Evolutionary conservation across 371 early-diverging fungal genomes (phyloP).

Genomic region (Capillidium heterosporum): DNA sequence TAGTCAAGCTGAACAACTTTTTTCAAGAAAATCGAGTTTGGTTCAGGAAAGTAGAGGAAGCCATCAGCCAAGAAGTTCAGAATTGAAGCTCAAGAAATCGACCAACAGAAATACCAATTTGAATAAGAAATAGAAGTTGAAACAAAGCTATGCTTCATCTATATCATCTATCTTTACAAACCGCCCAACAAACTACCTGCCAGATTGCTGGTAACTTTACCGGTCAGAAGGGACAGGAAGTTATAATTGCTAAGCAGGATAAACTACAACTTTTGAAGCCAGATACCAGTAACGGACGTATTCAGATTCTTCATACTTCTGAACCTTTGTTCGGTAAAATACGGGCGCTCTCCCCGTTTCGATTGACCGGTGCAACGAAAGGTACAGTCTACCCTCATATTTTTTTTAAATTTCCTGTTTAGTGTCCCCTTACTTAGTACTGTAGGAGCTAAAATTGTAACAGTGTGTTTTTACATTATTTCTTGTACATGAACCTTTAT

Average conservation of each 20-base stretch:
- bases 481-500: background rate
- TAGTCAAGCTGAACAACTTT: too few relatives aligned
- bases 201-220: conserved; percentile 84
- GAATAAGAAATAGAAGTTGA: too few relatives aligned
- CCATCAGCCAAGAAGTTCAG: too few relatives aligned
- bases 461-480: too few relatives aligned
- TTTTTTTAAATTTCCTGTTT: background rate
- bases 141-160: conserved; percentile 48
- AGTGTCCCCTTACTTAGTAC: too few relatives aligned
- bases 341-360: conserved; percentile 53
- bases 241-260: conserved; percentile 64
- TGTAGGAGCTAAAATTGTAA: too few relatives aligned
- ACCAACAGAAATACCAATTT: too few relatives aligned
- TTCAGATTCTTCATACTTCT: conserved; percentile 20
- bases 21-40: too few relatives aligned
- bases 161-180: conserved; percentile 79
- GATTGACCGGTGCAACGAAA: conserved; percentile 55
- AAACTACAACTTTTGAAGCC: conserved; percentile 64
- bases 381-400: conserved; percentile 15
- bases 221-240: conserved; percentile 80
- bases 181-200: conserved; percentile 53
- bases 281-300: conserved; percentile 66
- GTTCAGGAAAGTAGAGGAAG: too few relatives aligned
- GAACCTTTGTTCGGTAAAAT: conserved; percentile 60
- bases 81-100: too few relatives aligned